Percentiles rank a stretch among this genome's conserved stretches.
These are phyloP conservation scores for Raffaelea deltoideospora DNA, from an alignment of 2,329 filamentous ascomycete species.

Conservation along the genomic window DNA sequence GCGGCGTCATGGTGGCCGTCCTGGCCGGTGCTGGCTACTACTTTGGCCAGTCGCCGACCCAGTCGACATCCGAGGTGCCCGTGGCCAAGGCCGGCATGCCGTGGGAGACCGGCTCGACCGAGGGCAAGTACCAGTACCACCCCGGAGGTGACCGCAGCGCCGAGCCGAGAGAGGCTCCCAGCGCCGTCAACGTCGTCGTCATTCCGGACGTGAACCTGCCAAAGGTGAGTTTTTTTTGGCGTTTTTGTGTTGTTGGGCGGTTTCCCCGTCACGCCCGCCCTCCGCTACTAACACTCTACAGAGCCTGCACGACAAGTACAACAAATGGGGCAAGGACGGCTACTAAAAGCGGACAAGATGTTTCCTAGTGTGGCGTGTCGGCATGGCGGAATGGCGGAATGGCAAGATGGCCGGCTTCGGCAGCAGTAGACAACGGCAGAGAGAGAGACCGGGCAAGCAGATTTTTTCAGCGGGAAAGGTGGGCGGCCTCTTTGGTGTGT, in stretches of 20 bases:
- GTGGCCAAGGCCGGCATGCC: slow-evolving; percentile 71
- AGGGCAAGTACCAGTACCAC: slow-evolving; percentile 64
- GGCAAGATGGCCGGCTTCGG: no score
- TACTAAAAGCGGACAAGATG: slow-evolving; percentile 33
- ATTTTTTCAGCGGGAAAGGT: no score
- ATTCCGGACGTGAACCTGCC: slow-evolving; percentile 87
- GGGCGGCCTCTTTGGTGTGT: no score
- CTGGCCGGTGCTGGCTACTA: slow-evolving; percentile 83
- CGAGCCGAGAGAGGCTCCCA: slow-evolving; percentile 76
- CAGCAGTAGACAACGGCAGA: no score
- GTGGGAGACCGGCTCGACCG: slow-evolving; percentile 59
- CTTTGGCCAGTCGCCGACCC: slow-evolving; percentile 75
- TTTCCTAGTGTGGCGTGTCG: background rate
- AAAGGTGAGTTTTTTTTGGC: slow-evolving; percentile 47
- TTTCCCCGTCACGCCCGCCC: background rate
- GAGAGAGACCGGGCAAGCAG: no score
- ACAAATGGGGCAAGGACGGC: slow-evolving; percentile 99
- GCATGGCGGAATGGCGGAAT: no score
- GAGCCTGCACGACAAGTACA: slow-evolving; percentile 91
- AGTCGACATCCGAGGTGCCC: slow-evolving; percentile 62
- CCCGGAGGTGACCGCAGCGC: slow-evolving; percentile 68
- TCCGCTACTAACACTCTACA: slow-evolving; percentile 19
- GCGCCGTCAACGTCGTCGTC: slow-evolving; percentile 87
- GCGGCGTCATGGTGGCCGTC: slow-evolving; percentile 78
- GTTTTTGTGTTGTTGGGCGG: no score